Conservation (phyloP, 805 yeast genomes). For the Candida coquimbonensis region DNA sequence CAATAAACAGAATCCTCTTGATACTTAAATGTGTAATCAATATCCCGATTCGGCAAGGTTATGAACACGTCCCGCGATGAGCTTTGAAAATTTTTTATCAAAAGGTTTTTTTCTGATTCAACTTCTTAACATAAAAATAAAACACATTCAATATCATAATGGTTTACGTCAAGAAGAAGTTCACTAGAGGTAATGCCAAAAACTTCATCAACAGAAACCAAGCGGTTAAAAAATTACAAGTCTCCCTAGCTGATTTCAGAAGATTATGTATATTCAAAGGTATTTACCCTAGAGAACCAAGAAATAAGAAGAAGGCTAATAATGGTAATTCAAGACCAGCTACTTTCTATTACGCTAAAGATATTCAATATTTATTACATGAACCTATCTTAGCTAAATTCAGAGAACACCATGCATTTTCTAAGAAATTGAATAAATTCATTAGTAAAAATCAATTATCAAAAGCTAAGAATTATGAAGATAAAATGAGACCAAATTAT, state of each 20-base stretch:
- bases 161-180: conserved; percentile 61
- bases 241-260: conserved; percentile 93
- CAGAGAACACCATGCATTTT: conserved; percentile 92
- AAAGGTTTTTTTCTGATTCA: too few species aligned
- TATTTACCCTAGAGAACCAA: conserved; percentile 93
- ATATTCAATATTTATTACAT: conserved; percentile 89
- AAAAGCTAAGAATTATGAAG: conserved; percentile 81
- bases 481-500: conserved; percentile 65
- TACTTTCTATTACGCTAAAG: conserved; percentile 90
- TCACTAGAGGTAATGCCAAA: conserved; percentile 82
- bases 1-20: too few species aligned
- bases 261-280: conserved; percentile 97
- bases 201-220: conserved; percentile 91
- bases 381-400: conserved; percentile 90
- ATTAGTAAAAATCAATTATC: conserved; percentile 87
- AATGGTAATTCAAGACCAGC: conserved; percentile 96
- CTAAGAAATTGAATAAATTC: conserved; percentile 83
- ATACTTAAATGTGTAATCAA: too few species aligned
- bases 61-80: too few species aligned
- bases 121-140: too few species aligned
- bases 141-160: not conserved
- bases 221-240: conserved; percentile 86
- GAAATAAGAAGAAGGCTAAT: conserved; percentile 92
- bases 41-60: too few species aligned
- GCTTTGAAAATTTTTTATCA: too few species aligned